Conservation (phyloP, 371 early-diverging fungal species). For the Quaeritorhiza haematococci region DNA sequence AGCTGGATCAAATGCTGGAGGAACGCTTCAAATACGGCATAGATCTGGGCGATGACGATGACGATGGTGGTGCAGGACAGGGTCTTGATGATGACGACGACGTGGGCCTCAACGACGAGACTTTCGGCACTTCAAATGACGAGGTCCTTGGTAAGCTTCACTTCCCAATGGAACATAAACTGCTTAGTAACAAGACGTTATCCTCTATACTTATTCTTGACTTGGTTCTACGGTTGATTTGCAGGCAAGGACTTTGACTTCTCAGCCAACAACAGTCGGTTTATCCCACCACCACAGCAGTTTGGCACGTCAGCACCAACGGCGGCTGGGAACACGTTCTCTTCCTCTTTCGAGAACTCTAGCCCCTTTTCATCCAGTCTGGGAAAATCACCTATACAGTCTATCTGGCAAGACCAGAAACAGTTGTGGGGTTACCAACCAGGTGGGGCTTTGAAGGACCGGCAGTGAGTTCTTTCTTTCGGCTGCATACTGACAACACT, state of each 20-base stretch:
- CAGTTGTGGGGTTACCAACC: too few species aligned
- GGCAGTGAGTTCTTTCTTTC: too few species aligned
- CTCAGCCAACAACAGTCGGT: slow-evolving; percentile 39
- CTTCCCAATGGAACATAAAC: background rate
- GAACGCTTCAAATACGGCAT: slow-evolving; percentile 22
- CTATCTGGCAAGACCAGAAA: too few species aligned
- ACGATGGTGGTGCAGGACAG: slow-evolving; percentile 12
- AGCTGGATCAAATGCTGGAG: slow-evolving; percentile 30
- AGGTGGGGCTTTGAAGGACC: too few species aligned
- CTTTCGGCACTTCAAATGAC: slow-evolving; percentile 62
- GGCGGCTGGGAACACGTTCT: too few species aligned
- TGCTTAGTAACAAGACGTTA: too few species aligned
- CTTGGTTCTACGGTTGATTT: slow-evolving; percentile 10
- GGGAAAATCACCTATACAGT: too few species aligned
- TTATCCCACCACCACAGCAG: background rate
- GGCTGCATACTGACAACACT: too few species aligned
- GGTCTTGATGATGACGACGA: slow-evolving; percentile 70
- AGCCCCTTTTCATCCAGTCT: too few species aligned
- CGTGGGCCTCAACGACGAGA: slow-evolving; percentile 71
- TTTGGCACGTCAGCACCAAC: too few species aligned
- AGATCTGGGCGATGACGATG: slow-evolving; percentile 14
- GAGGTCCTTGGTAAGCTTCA: background rate
- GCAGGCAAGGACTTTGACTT: slow-evolving; percentile 70
- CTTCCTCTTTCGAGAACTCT: too few species aligned
- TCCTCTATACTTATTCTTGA: background rate